Percentiles rank a stretch among this genome's conserved stretches.
Evolutionary conservation across 164 flowering plant species (phyloP).

Genomic region (Magnolia kwangsiensis): DNA sequence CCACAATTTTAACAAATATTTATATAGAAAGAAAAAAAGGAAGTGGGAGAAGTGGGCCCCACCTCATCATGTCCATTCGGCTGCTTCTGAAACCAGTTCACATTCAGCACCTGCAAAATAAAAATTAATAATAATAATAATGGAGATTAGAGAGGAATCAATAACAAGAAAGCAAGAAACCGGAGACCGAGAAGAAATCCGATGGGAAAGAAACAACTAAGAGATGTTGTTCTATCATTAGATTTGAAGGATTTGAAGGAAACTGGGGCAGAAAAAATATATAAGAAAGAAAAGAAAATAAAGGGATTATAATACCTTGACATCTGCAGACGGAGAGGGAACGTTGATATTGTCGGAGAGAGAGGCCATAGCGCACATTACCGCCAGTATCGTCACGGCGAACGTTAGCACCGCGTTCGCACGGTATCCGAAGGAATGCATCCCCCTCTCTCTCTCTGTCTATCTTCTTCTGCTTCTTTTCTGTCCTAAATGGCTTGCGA

Average conservation of each 20-base stretch:
- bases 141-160: neutral
- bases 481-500: neutral
- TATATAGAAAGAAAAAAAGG: neutral
- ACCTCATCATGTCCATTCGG: slow-evolving; percentile 89
- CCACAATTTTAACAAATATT: too few species aligned
- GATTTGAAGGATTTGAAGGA: neutral
- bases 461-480: neutral
- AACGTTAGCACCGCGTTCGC: slow-evolving; percentile 78
- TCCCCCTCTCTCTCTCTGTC: slow-evolving; percentile 25
- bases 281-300: neutral
- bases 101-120: slow-evolving; percentile 51
- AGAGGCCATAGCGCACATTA: slow-evolving; percentile 77
- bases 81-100: slow-evolving; percentile 86
- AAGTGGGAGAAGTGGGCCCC: neutral
- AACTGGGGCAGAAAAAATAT: neutral
- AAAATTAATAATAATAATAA: slow-evolving; percentile 3
- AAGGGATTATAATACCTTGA: slow-evolving; percentile 41
- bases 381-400: slow-evolving; percentile 66
- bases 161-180: too few species aligned
- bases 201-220: neutral
- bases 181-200: too few species aligned
- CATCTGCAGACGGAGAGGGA: slow-evolving; percentile 63
- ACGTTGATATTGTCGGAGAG: slow-evolving; percentile 69
- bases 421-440: slow-evolving; percentile 83
- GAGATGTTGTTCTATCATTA: neutral